A percentile compares a stretch with the other conserved stretches of the same genome.
Evolutionary conservation across 257 asterid genomes (phyloP).

Genomic region (Solanum paucissectum): DNA sequence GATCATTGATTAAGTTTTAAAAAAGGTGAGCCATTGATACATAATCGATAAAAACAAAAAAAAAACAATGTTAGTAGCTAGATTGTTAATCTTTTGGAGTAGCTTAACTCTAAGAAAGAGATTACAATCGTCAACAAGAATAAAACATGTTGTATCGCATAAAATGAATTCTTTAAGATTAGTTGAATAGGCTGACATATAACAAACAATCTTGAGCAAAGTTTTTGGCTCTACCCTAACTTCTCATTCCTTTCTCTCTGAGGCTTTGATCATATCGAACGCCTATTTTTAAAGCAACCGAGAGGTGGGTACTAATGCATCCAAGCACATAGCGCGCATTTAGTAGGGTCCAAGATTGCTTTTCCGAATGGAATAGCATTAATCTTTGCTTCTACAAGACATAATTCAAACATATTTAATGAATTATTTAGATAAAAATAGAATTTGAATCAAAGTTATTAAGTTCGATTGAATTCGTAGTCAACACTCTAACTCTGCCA

Average conservation of each 20-base stretch:
- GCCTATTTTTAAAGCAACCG: not conserved
- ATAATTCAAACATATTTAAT: too few relatives aligned
- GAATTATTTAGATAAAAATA: not conserved
- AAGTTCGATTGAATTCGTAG: fast-evolving
- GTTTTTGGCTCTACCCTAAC: not conserved
- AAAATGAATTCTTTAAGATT: not conserved
- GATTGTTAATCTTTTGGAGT: not conserved
- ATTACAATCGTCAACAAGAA: not conserved
- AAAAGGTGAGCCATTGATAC: not conserved
- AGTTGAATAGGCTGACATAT: too few relatives aligned
- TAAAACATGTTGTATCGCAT: too few relatives aligned
- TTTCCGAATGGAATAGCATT: not conserved
- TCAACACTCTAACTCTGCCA: not conserved
- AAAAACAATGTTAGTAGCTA: not conserved
- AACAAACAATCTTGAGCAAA: not conserved
- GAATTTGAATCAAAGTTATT: not conserved
- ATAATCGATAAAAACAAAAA: too few relatives aligned
- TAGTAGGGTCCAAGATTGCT: not conserved
- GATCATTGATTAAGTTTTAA: not conserved
- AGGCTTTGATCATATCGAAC: too few relatives aligned
- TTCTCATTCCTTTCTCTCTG: not conserved
- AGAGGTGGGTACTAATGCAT: not conserved
- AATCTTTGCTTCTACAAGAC: too few relatives aligned
- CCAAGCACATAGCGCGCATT: not conserved
- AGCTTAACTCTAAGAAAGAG: not conserved